Evolutionary conservation across 2,329 filamentous ascomycete genomes (phyloP).

Genomic region (Diaporthe nobilis): DNA sequence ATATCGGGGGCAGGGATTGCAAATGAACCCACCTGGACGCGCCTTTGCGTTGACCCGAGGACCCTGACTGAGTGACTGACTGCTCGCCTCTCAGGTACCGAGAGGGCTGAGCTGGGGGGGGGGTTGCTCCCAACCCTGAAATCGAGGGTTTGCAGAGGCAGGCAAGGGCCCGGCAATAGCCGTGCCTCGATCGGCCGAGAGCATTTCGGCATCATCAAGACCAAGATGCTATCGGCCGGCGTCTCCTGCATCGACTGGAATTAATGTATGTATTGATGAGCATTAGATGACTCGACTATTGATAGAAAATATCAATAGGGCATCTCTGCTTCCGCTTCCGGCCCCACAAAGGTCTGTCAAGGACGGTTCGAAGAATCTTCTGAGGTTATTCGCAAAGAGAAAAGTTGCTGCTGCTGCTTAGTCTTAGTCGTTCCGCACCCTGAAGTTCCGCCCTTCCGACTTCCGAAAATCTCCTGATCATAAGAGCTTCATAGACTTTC

Average conservation of each 20-base stretch:
- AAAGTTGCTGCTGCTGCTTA: slow-evolving; percentile 1
- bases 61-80: background rate
- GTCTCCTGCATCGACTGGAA: background rate
- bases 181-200: slow-evolving; percentile 28
- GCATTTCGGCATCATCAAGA: slow-evolving; percentile 25
- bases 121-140: too few species aligned
- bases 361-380: background rate
- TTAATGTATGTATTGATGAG: background rate
- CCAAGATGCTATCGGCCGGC: slow-evolving; percentile 13
- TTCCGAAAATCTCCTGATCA: slow-evolving; percentile 33
- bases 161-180: slow-evolving; percentile 8
- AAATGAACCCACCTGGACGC: slow-evolving; percentile 7
- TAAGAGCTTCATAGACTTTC: slow-evolving; percentile 20
- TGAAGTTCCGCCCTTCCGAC: slow-evolving; percentile 35
- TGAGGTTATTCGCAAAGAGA: slow-evolving; percentile 29
- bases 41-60: slow-evolving; percentile 22
- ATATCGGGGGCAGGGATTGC: slow-evolving; percentile 20
- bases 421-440: slow-evolving; percentile 23
- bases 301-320: background rate
- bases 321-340: slow-evolving; percentile 18
- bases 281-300: background rate
- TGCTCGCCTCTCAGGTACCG: too few species aligned
- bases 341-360: background rate
- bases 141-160: background rate
- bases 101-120: background rate